Percentiles rank a stretch among this genome's conserved stretches.
These are phyloP conservation scores for Escallonia rubra DNA, from an alignment of 129 eudicot genomes.

Conservation along the genomic window DNA sequence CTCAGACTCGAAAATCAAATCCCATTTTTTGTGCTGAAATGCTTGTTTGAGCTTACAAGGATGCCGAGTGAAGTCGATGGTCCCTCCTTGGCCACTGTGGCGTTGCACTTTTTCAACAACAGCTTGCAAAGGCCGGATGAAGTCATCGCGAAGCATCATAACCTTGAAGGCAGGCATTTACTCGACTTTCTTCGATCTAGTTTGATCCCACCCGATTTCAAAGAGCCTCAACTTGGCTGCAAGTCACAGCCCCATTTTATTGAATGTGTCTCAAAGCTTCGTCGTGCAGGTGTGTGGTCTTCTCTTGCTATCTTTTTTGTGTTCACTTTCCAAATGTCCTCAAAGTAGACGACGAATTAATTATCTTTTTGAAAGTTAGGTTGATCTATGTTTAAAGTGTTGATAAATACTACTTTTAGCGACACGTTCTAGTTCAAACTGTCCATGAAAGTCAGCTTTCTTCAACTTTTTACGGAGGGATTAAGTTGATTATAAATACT, in stretches of 20 bases:
- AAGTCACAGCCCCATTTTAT: constrained; percentile 45
- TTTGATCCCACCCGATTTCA: constrained; percentile 22
- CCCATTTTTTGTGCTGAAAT: constrained; percentile 58
- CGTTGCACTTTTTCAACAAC: constrained; percentile 48
- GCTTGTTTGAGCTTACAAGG: constrained; percentile 45
- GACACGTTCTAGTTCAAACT: no score
- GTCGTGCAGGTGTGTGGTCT: constrained; percentile 23
- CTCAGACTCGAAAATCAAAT: constrained; percentile 74
- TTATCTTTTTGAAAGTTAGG: no score
- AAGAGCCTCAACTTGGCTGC: constrained; percentile 6
- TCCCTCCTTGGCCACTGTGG: constrained; percentile 25
- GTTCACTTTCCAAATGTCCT: no score
- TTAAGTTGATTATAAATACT: no score
- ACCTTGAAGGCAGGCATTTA: constrained; percentile 47
- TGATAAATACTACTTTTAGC: no score
- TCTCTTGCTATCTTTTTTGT: no score
- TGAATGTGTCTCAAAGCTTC: constrained; percentile 67
- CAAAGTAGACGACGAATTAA: no score
- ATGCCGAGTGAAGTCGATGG: constrained; percentile 20
- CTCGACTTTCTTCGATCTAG: constrained; percentile 65
- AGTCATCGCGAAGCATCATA: constrained; percentile 17
- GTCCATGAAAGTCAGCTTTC: no score
- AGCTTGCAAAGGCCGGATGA: constrained; percentile 34
- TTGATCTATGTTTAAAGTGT: no score
- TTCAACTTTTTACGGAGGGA: no score